Percentiles rank a stretch among this genome's conserved stretches.
phyloP scores from a whole-genome alignment of 345 rosid genomes.

The Punica granatum region DNA sequence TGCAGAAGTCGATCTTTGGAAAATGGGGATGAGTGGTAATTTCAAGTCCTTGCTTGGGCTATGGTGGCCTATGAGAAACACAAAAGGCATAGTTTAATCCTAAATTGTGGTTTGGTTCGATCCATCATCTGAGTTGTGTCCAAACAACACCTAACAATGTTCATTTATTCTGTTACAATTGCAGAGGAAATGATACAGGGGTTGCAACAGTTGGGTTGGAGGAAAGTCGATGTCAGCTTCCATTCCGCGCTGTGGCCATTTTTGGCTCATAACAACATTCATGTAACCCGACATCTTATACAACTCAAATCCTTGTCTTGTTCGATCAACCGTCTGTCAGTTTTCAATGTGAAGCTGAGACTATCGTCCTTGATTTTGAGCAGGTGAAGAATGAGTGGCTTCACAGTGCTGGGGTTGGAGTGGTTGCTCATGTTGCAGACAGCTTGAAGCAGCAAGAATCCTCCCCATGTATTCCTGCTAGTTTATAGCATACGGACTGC shows the following conservation, averaged over 20 bases:
- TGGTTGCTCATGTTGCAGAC: constrained; percentile 91
- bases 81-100: not conserved
- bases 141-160: no score
- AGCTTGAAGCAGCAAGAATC: constrained; percentile 76
- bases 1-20: not conserved
- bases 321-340: not conserved
- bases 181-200: constrained; percentile 95
- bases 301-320: not conserved
- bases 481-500: constrained; percentile 36
- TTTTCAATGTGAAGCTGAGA: no score
- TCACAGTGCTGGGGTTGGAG: constrained; percentile 84
- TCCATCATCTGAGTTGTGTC: not conserved
- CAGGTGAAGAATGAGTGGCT: constrained; percentile 43
- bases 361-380: not conserved
- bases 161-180: constrained; percentile 8
- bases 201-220: constrained; percentile 87
- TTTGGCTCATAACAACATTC: constrained; percentile 93
- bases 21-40: not conserved
- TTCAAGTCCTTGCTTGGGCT: not conserved
- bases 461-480: constrained; percentile 42
- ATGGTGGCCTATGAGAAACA: not conserved
- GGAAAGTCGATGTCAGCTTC: constrained; percentile 92
- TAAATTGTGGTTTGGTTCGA: not conserved
- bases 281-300: constrained; percentile 27
- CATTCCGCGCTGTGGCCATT: constrained; percentile 91